Evolutionary conservation across 768 basidiomycete species (phyloP).

Genomic region (Tricholoma flavovirens): DNA sequence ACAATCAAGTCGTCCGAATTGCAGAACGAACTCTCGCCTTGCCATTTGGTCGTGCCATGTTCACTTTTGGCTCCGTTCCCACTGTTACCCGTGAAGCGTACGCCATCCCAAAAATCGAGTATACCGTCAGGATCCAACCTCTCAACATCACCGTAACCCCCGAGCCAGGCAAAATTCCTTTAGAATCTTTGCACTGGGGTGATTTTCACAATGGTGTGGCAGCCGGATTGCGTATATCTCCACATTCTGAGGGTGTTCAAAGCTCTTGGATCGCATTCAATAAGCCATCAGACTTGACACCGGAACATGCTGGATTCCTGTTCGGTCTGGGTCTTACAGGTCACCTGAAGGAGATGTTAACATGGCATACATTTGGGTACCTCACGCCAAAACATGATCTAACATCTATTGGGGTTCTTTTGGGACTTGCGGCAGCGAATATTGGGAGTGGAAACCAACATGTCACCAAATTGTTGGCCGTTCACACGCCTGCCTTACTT

Average conservation of each 20-base stretch:
- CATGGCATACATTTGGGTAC: slow-evolving; percentile 94
- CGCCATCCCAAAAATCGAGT: slow-evolving; percentile 74
- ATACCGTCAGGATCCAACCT: slow-evolving; percentile 67
- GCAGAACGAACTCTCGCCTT: slow-evolving; percentile 87
- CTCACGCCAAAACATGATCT: slow-evolving; percentile 94
- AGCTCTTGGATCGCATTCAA: slow-evolving; percentile 97
- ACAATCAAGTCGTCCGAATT: slow-evolving; percentile 71
- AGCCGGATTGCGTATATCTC: slow-evolving; percentile 79
- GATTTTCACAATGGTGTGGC: slow-evolving; percentile 98
- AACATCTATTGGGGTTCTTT: slow-evolving; percentile 87
- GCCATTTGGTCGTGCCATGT: slow-evolving; percentile 86
- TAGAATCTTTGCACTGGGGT: slow-evolving; percentile 83
- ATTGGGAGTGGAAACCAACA: slow-evolving; percentile 80
- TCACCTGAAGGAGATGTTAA: slow-evolving; percentile 82
- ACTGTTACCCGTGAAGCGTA: slow-evolving; percentile 76
- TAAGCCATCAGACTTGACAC: slow-evolving; percentile 82
- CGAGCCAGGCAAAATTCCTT: slow-evolving; percentile 65
- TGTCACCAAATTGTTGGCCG: slow-evolving; percentile 85
- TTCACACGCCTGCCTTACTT: slow-evolving; percentile 89
- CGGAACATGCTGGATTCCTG: slow-evolving; percentile 95
- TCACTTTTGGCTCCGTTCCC: slow-evolving; percentile 80
- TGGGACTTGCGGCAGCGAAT: slow-evolving; percentile 91
- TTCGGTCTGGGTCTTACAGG: slow-evolving; percentile 90
- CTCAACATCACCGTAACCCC: slow-evolving; percentile 58
- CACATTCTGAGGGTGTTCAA: slow-evolving; percentile 70